Evolutionary conservation across 768 basidiomycete genomes (phyloP).

Genomic region (Russula compacta): DNA sequence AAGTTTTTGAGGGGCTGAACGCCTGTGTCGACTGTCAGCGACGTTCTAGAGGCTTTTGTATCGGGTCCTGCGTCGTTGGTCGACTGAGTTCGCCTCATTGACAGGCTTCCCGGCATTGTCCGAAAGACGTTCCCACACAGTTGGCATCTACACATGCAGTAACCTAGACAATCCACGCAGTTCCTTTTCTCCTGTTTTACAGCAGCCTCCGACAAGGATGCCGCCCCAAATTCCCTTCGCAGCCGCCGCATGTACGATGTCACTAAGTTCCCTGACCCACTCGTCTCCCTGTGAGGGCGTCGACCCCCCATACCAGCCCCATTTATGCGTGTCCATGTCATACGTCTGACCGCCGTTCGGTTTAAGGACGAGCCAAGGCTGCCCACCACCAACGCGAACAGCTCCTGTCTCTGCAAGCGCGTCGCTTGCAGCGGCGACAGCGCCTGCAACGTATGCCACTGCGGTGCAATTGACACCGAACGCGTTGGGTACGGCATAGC

Average conservation of each 20-base stretch:
- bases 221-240: constrained; percentile 35
- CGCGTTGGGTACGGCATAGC: constrained; percentile 35
- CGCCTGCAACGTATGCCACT: constrained; percentile 32
- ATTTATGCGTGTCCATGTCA: constrained; percentile 37
- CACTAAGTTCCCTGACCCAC: constrained; percentile 32
- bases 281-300: constrained; percentile 17
- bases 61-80: constrained; percentile 15
- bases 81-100: constrained; percentile 5
- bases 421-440: constrained; percentile 33
- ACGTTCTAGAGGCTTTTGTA: constrained; percentile 24
- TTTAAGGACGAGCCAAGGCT: constrained; percentile 56
- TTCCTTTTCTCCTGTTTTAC: constrained; percentile 48
- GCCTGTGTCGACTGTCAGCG: constrained; percentile 34
- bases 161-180: constrained; percentile 27
- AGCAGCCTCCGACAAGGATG: constrained; percentile 61
- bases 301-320: constrained; percentile 26
- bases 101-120: constrained; percentile 10
- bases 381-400: constrained; percentile 12
- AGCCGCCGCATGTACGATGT: constrained; percentile 22
- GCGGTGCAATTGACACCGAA: constrained; percentile 73
- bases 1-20: constrained; percentile 30
- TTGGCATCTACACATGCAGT: background rate
- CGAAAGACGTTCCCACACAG: background rate
- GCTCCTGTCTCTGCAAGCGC: constrained; percentile 3
- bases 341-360: constrained; percentile 61